Base-by-base conservation (phyloP, 2,329 filamentous ascomycete species). In the Podosphaera fusca region DNA sequence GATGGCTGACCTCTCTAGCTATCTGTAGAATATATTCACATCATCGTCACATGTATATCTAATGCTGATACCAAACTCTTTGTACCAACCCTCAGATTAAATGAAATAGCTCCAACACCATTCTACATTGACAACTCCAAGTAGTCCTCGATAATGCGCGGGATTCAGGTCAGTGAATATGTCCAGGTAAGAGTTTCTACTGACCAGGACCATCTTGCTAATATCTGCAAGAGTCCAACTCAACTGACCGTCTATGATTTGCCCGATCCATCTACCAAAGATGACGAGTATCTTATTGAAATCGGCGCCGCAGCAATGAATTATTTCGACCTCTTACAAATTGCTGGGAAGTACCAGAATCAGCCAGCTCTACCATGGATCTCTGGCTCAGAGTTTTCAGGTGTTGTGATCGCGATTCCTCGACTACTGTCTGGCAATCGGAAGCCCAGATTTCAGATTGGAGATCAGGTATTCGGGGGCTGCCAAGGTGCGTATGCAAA, bases 281-380 rank as follows among this genome's bases (percentile, higher is more conserved):
- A 80, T 36, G 73, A 85, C 66, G 80, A 95, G 71, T 96, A 95
- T 69, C 75, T 94, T 61, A 85, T 96, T 67, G 78, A 82, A 66
- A 85, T 96, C 65, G 85, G 87, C 70, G 87, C 90, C 52, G 78
- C 85, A 0, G 90, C 87, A 29, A 86, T 87, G 65, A 96, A 96
- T 73, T 96, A 96, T 77, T 96, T 95, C 74, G 90, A 96, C 69
- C 84, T 95, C 58, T 80, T 96, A 57, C 90, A 96, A 68, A 87
- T 95, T 66, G 84, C 87, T 66, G 90, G 90, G 58, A 94, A 94
- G 78, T 96, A 96, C 71, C 90, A 96, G 68, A 78, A 87, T 67
- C 89, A 95, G 65, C 88, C 88, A 0, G 80, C 59, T 14, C 81
- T 95, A 54, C 89, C 89, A 36, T 95, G 89, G 88, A 72, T 90